Conservation (phyloP, 2,329 filamentous ascomycete species). For the Penicillium aurantiogriseum region DNA sequence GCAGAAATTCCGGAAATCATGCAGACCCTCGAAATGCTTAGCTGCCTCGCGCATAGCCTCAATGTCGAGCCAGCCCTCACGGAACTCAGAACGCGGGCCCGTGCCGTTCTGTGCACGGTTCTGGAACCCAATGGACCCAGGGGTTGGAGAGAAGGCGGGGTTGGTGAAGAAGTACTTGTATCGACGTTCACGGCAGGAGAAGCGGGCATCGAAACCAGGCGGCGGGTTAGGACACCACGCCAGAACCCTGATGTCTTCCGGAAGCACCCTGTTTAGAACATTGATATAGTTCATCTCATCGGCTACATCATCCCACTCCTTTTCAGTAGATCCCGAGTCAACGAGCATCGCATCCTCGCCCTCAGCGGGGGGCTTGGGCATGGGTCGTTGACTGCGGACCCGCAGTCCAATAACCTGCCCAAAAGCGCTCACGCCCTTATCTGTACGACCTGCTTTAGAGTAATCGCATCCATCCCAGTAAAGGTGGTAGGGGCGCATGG, state of each 20-base stretch:
- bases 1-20: constrained; percentile 97
- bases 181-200: constrained; percentile 84
- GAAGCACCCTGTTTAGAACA: constrained; percentile 82
- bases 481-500: constrained; percentile 47
- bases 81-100: constrained; percentile 33
- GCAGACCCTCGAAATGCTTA: constrained; percentile 72
- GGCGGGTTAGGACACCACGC: constrained; percentile 90
- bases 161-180: constrained; percentile 99
- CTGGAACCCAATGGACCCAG: constrained; percentile 53
- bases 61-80: constrained; percentile 81
- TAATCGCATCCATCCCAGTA: constrained; percentile 86
- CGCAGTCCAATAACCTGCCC: constrained; percentile 87
- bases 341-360: constrained; percentile 30
- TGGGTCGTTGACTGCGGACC: constrained; percentile 74
- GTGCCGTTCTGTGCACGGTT: constrained; percentile 25
- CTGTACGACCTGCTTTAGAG: constrained; percentile 91
- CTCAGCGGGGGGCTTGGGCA: constrained; percentile 31
- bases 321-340: constrained; percentile 37
- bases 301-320: constrained; percentile 61
- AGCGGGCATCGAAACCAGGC: constrained; percentile 79
- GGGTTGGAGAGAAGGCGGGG: constrained; percentile 73
- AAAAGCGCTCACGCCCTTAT: constrained; percentile 91
- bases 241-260: constrained; percentile 82
- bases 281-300: constrained; percentile 84
- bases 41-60: constrained; percentile 82